Conservation (phyloP, 83 land plant genomes). For the Picea mariana region DNA sequence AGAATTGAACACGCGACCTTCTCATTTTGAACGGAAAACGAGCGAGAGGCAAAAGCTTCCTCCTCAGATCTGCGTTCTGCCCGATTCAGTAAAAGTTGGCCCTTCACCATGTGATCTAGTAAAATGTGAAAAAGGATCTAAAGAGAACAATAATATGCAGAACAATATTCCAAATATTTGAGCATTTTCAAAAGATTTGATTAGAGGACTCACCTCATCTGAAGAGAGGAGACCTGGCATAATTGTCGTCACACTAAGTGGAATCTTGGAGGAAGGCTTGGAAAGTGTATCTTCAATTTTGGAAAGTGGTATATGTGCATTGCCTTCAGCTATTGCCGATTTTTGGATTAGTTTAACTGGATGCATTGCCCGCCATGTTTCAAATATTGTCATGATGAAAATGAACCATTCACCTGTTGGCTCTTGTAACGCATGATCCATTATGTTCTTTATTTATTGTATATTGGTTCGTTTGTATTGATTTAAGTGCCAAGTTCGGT, state of each 20-base stretch:
- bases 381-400: neutral
- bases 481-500: too few species aligned
- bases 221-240: too few species aligned
- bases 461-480: too few species aligned
- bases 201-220: too few species aligned
- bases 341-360: slow-evolving; percentile 4
- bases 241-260: neutral
- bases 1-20: too few species aligned
- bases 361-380: neutral
- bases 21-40: too few species aligned
- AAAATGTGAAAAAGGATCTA: slow-evolving; percentile 8
- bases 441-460: too few species aligned
- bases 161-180: neutral
- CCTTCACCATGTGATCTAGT: neutral
- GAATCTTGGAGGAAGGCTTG: neutral
- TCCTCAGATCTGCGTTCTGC: too few species aligned
- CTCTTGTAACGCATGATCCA: too few species aligned
- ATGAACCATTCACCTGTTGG: neutral
- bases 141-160: neutral
- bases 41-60: too few species aligned
- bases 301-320: neutral
- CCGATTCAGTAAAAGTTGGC: neutral
- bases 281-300: neutral
- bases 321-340: slow-evolving; percentile 6
- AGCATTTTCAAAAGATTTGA: too few species aligned